Base-by-base conservation (phyloP, 2,329 filamentous ascomycete genomes). In the Scedosporium minutisporum region DNA sequence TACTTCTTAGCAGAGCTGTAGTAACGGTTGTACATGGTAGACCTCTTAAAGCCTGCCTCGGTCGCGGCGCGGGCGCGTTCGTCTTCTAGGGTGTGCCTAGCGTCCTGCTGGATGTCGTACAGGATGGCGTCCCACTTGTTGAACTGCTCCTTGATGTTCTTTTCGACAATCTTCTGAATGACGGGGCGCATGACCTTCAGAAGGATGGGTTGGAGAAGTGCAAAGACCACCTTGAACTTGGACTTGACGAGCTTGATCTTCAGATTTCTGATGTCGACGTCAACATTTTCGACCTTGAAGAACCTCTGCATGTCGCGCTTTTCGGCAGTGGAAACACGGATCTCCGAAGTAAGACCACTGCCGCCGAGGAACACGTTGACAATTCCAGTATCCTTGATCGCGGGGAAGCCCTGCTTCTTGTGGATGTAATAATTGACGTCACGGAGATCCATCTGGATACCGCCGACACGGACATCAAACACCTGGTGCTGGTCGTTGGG, bases 381-480 rank as follows among this genome's bases (percentile, higher is more conserved):
- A 38, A 97, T 82, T 78, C 95, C 95, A 57, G 85, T 89, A 72
- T 99, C 95, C 18, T 86, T 92, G 73, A 97, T 80, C 14, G 87
- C 83, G 3, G 93, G 93, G 81, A 97, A 97, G 7, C 95, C 93
- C 70, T 92, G 80, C 84, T 99, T 97, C 77, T 88, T 90, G 79
- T 95, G 95, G 77, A 99, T 82, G 75, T 97, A 93, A 82, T 93
- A 97, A 74, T 90, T 91, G 65, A 99, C 91, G 71, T 96, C 91
- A 66, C 83, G 85, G 55, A 97, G 81, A 68, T 99, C 95, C 80
- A 93, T 92, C 80, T 99, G 95, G 48, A 99, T 83, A 61, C 95
- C 93, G 25, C 90, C 89, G 3, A 95, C 89, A 65, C 91, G 89
- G 65, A 97, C 81, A 80, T 95, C 91, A 67, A 93, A 70, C 1